Conservation (phyloP, 1,284 basidiomycete genomes). For the Tremellales sp. region DNA sequence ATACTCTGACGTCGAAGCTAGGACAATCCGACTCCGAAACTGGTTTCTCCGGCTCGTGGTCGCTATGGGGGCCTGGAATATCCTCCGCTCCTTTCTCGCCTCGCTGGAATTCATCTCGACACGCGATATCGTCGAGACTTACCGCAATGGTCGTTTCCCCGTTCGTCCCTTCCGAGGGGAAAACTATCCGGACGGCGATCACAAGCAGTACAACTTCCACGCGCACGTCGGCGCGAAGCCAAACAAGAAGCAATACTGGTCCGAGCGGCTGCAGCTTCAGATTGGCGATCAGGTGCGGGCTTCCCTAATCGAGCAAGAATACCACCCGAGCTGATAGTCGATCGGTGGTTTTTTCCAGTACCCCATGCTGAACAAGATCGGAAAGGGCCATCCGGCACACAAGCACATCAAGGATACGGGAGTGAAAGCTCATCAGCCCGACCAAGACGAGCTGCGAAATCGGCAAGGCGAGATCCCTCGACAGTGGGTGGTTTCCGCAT, state of each 20-base stretch:
- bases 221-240: slow-evolving; percentile 10
- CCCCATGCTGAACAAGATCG: too few species aligned
- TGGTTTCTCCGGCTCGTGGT: slow-evolving; percentile 22
- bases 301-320: too few species aligned
- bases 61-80: slow-evolving; percentile 29
- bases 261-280: slow-evolving; percentile 15
- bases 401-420: too few species aligned
- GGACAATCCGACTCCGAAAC: slow-evolving; percentile 20
- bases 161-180: slow-evolving; percentile 14
- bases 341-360: too few species aligned
- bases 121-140: slow-evolving; percentile 6
- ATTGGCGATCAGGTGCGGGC: slow-evolving; percentile 24
- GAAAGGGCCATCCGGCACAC: too few species aligned
- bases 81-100: slow-evolving; percentile 16
- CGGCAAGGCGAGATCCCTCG: too few species aligned
- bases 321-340: too few species aligned
- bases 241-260: slow-evolving; percentile 10
- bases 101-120: slow-evolving; percentile 6
- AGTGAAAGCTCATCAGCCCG: too few species aligned
- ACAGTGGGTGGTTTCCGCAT: too few species aligned
- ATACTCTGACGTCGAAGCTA: not conserved
- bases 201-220: not conserved
- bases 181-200: not conserved
- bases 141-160: slow-evolving; percentile 22
- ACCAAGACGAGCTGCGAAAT: too few species aligned